Evolutionary conservation across 1,139 yeast species (phyloP), one percentile per base, ranked within the genome.

Genomic region (Citeromyces hawaiiensis): DNA sequence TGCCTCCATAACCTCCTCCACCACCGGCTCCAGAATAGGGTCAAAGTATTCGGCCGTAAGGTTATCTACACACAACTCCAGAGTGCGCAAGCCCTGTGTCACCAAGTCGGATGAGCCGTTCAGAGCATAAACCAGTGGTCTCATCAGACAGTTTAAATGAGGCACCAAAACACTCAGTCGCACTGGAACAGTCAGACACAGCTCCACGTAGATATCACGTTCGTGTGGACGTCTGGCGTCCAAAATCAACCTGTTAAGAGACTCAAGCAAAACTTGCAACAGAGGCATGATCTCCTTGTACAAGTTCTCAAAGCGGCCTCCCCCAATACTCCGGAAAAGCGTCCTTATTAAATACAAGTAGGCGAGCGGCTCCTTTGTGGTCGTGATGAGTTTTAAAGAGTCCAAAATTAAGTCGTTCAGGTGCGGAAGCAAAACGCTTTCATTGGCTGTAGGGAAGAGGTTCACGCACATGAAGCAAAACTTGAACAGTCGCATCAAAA

Each of bases 61-160:
- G 50, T 93, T 93, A 53, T 93, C 99, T 21, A 93, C 96, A 53
- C 98, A 91, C n/a, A 91, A 68, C 52, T 93, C 99, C 43, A 93
- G 70, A 0, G 97, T 91, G 47, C 97, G 70, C 47, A 93, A 65
- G 36, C 98, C 98, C 60, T 91, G 98, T 42, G 91, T 79, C 1
- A 88, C 94, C 39, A 91, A 70, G 47, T 93, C 99, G 45, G 82
- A 95, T 1, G 88, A 70, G 0, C 96, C 96, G 53, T 85, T 83
- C 44, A 93, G 66, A 0, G 99, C 97, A 49, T 77, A 74, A 0
- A 88, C 96, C 40, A 93, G 65, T 0, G 99, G 98, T 45, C 87
- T 72, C 72, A 94, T 87, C 50, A 93, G 64, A 53, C 81, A 83
- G 50, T 79, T 82, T 49, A 93, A 64, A 55, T 88, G 96, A 1